A percentile compares a stretch with the other conserved stretches of the same genome.
Conservation (phyloP, 139 green algal species). For the Desmodesmus armatus region DNA sequence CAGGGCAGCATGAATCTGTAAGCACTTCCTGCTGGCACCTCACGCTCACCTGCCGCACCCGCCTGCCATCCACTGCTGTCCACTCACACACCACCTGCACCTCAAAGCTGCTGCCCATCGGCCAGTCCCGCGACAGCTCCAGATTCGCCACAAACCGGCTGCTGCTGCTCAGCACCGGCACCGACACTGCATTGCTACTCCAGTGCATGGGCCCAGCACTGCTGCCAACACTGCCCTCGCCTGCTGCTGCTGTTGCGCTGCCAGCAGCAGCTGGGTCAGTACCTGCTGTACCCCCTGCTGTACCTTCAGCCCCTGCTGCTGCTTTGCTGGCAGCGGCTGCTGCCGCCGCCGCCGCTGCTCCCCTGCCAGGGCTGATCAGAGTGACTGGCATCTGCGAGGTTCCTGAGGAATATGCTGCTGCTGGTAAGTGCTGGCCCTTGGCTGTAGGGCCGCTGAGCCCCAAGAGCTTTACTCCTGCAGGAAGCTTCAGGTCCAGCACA, state of each 20-base stretch:
- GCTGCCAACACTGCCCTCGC: no score
- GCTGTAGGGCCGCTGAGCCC: not conserved
- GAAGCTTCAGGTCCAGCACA: conserved; percentile 19
- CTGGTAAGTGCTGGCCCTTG: not conserved
- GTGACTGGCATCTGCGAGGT: not conserved
- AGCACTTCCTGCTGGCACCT: no score
- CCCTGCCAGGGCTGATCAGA: not conserved
- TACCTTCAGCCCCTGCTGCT: not conserved
- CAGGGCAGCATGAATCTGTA: no score
- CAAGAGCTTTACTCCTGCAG: conserved; percentile 6
- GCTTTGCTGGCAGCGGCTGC: no score
- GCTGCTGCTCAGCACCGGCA: not conserved
- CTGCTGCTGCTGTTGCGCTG: not conserved
- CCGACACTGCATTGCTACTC: conserved; percentile 10
- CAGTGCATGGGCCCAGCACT: not conserved
- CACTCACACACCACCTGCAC: conserved; percentile 46
- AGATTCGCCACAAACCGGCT: conserved; percentile 29
- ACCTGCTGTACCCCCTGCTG: not conserved
- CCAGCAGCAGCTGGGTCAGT: not conserved
- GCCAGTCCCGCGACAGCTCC: conserved; percentile 28
- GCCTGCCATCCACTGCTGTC: conserved; percentile 30
- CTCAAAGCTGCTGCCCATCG: conserved; percentile 14
- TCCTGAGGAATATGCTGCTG: not conserved
- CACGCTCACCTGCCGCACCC: conserved; percentile 38
- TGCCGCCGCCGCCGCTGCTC: not conserved